Conservation (phyloP, 192 early-diverging fungal genomes). For the Coemansia sp. region DNA sequence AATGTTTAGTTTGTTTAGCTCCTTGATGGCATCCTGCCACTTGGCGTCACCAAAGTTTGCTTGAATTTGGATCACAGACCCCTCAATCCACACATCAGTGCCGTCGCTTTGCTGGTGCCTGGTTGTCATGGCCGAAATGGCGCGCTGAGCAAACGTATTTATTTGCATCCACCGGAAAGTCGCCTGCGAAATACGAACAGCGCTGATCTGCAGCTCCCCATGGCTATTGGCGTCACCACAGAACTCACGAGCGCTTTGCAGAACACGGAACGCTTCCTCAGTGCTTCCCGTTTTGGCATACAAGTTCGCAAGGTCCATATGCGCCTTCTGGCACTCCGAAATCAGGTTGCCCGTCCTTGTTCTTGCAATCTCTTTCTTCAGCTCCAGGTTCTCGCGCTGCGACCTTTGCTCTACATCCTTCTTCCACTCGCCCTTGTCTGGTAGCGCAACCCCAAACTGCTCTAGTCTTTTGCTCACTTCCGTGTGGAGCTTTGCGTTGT, state of each 20-base stretch:
- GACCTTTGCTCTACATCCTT: conserved; percentile 7
- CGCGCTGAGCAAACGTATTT: conserved; percentile 27
- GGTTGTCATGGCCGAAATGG: conserved; percentile 15
- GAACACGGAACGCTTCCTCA: conserved; percentile 26
- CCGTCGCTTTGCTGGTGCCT: background rate
- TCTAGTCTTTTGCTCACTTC: conserved; percentile 18
- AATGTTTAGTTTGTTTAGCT: conserved; percentile 10
- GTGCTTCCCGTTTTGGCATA: conserved; percentile 14
- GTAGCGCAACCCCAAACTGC: conserved; percentile 11
- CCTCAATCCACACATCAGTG: conserved; percentile 9
- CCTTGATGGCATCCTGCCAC: conserved; percentile 23
- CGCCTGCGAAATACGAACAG: conserved; percentile 22
- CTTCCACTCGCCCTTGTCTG: conserved; percentile 9
- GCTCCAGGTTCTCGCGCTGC: conserved; percentile 14
- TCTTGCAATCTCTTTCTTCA: conserved; percentile 15
- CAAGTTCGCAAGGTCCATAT: conserved; percentile 14
- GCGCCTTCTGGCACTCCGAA: conserved; percentile 22
- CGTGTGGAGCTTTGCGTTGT: conserved; percentile 9
- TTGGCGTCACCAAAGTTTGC: conserved; percentile 31
- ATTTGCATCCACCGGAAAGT: conserved; percentile 42
- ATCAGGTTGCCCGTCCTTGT: conserved; percentile 24
- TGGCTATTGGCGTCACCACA: conserved; percentile 28
- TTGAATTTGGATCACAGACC: conserved; percentile 25
- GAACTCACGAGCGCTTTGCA: conserved; percentile 33
- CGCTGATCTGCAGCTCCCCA: conserved; percentile 21